Percentiles rank a stretch among this genome's conserved stretches.
phyloP scores from a whole-genome alignment of 441 rosid species.

The Eruca vesicaria region DNA sequence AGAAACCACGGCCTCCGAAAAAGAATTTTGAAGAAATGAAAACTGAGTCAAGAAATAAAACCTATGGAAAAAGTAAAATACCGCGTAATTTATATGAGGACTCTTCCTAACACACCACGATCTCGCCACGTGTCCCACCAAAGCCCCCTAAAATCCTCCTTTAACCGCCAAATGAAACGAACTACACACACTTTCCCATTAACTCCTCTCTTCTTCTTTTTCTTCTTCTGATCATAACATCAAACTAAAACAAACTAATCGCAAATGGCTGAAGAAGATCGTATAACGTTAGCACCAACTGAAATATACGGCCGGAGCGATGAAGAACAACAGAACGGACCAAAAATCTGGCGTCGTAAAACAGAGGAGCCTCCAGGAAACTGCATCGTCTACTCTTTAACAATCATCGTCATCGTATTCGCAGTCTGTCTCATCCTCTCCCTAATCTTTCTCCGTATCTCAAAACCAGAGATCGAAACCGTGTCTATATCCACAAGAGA shows the following conservation, averaged over 20 bases:
- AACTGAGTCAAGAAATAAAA: conserved; percentile 1
- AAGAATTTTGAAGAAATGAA: neutral
- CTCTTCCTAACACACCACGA: neutral
- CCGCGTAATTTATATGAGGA: conserved; percentile 8
- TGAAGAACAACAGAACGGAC: conserved; percentile 25
- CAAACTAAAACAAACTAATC: too few species aligned
- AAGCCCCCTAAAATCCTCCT: neutral
- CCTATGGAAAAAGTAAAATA: neutral
- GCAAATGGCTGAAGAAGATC: conserved; percentile 38
- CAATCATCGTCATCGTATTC: conserved; percentile 35
- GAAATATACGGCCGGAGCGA: conserved; percentile 37
- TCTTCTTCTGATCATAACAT: neutral
- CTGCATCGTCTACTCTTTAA: conserved; percentile 40
- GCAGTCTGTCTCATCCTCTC: conserved; percentile 37
- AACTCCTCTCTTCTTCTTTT: neutral
- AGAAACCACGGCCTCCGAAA: neutral
- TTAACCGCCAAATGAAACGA: conserved; percentile 33
- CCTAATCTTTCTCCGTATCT: conserved; percentile 29
- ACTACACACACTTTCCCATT: conserved; percentile 3
- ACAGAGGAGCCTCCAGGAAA: conserved; percentile 39
- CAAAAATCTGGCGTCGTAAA: neutral
- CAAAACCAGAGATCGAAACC: conserved; percentile 34
- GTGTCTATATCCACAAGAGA: conserved; percentile 11
- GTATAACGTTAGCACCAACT: conserved; percentile 35
- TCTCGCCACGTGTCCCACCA: conserved; percentile 20